Evolutionary conservation across 148 eudicot species (phyloP), one percentile per base, ranked within the genome.

Genomic region (Camellia sinensis): DNA sequence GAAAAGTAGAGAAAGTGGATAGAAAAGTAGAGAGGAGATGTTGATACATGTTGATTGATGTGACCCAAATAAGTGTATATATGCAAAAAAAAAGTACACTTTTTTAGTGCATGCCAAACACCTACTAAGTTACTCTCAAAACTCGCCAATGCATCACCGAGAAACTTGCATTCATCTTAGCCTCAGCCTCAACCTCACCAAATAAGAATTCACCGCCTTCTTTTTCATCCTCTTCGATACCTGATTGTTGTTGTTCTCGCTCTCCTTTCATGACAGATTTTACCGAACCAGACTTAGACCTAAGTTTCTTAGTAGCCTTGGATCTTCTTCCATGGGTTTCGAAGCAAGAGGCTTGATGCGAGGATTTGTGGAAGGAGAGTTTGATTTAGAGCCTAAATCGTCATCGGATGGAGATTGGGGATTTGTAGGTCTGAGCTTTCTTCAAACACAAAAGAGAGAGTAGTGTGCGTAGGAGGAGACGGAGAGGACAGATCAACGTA

Each of bases 301-400:
- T 53, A 4, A 80, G 46, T 50, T 70, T 83, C n/a, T 77, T 81
- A 50, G 71, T 59, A 57, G 81, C 44, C 46, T 75, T 83, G 7
- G 69, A 2, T 61, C 37, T 29, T 29, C 75, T 13, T 50, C 75
- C 84, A 85, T 78, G 37, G 85, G 83, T 45, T 79, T 75, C 10
- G 85, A 75, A 9, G 81, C 78, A 5, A 83, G 45, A 15, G 86
- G 88, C 69, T 83, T 88, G 67, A 83, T 41, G 50, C 53, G 75
- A 21, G 83, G 79, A 8, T 75, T 68, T 50, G 29, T 6, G 56
- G 73, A 41, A 5, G 44, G 84, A 15, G 41, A 54, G 15, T 75
- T 87, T 4, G 86, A 72, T 18, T 83, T 84, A 11, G 84, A 77
- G 0, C 68, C 87, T 14, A 53, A 75, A 40, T 60, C 78, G 29